Evolutionary conservation across 495 filamentous ascomycete genomes (phyloP).

Genomic region (Amorphotheca resinae): DNA sequence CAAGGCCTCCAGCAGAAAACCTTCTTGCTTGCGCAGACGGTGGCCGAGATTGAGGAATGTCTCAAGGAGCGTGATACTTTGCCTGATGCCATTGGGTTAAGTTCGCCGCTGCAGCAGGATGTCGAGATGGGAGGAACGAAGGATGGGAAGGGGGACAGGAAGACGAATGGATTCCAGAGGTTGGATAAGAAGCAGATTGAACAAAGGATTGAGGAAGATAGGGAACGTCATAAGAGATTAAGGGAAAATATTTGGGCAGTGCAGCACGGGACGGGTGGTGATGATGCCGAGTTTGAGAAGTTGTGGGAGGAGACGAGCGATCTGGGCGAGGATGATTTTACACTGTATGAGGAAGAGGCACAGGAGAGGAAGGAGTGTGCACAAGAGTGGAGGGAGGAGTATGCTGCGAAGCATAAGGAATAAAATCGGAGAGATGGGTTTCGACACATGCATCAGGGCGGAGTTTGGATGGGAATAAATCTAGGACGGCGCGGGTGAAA

Average conservation of each 20-base stretch:
- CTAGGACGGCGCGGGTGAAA: neutral
- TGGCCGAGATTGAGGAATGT: constrained; percentile 65
- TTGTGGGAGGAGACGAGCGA: constrained; percentile 73
- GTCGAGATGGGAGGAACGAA: constrained; percentile 21
- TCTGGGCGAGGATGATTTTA: constrained; percentile 70
- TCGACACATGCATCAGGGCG: neutral
- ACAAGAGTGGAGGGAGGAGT: constrained; percentile 16
- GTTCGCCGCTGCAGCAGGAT: constrained; percentile 22
- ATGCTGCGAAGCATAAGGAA: neutral
- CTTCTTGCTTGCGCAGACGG: constrained; percentile 53
- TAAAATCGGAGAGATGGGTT: neutral
- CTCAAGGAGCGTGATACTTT: constrained; percentile 48
- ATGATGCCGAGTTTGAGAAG: constrained; percentile 54
- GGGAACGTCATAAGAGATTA: constrained; percentile 84
- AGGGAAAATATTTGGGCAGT: constrained; percentile 87
- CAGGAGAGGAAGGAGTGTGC: constrained; percentile 35
- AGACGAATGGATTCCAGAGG: constrained; percentile 23
- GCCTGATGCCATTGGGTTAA: constrained; percentile 9
- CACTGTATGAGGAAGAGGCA: constrained; percentile 59
- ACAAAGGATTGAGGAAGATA: constrained; percentile 92
- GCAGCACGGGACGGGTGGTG: constrained; percentile 22
- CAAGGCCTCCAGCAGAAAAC: constrained; percentile 52
- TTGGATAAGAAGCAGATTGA: constrained; percentile 82
- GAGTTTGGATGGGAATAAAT: neutral
- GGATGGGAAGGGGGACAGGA: constrained; percentile 21